Conservation (phyloP, 495 filamentous ascomycete species). For the Podospora bellae-mahoneyi region DNA sequence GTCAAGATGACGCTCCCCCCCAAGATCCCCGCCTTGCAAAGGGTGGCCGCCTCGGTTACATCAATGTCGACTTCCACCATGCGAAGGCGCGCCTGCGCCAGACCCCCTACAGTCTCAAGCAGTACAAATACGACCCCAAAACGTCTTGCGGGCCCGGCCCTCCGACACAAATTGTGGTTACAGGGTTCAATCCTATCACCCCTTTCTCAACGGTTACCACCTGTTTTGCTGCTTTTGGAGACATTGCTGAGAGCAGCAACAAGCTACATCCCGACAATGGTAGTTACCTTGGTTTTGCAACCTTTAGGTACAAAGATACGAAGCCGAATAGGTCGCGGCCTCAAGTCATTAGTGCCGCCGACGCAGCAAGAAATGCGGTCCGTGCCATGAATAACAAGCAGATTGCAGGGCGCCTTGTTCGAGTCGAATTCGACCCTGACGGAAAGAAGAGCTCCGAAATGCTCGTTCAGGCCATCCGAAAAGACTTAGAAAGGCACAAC, state of each 20-base stretch:
- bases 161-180: slow-evolving; percentile 82
- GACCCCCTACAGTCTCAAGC: slow-evolving; percentile 72
- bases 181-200: slow-evolving; percentile 87
- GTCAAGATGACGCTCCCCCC: slow-evolving; percentile 65
- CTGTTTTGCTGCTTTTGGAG: slow-evolving; percentile 81
- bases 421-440: slow-evolving; percentile 84
- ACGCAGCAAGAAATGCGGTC: slow-evolving; percentile 75
- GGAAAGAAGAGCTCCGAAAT: slow-evolving; percentile 72
- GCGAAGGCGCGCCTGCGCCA: slow-evolving; percentile 69
- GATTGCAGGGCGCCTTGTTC: slow-evolving; percentile 69
- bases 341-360: slow-evolving; percentile 59
- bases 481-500: slow-evolving; percentile 60
- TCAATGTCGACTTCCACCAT: slow-evolving; percentile 63
- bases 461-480: slow-evolving; percentile 64
- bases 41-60: slow-evolving; percentile 53
- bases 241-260: slow-evolving; percentile 83
- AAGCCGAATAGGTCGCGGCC: slow-evolving; percentile 45
- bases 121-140: slow-evolving; percentile 71
- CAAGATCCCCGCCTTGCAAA: slow-evolving; percentile 74
- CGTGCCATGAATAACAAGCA: slow-evolving; percentile 61
- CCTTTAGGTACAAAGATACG: slow-evolving; percentile 81
- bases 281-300: slow-evolving; percentile 86
- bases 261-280: slow-evolving; percentile 90
- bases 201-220: slow-evolving; percentile 73
- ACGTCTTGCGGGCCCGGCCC: slow-evolving; percentile 86